phyloP scores from a whole-genome alignment of 1,284 basidiomycete genomes.

The Psilocybe mexicana region DNA sequence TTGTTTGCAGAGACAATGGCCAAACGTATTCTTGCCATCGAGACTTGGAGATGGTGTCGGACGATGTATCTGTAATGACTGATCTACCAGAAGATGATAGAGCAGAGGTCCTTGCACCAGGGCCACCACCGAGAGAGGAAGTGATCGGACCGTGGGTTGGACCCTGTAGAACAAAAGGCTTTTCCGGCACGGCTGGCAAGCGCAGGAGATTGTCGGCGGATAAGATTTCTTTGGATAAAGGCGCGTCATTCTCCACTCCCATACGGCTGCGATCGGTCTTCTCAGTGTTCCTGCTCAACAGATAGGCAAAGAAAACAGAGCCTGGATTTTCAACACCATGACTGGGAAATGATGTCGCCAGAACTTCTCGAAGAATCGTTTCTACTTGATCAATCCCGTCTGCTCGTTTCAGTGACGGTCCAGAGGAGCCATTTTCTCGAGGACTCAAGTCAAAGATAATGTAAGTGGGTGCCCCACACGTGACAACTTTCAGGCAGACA shows the following conservation, averaged over 20 bases:
- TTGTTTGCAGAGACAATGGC: too few species aligned
- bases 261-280: background rate
- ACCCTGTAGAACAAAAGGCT: too few species aligned
- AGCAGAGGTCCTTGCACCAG: too few species aligned
- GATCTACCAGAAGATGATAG: too few species aligned
- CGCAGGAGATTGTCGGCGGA: too few species aligned
- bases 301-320: background rate
- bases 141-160: too few species aligned
- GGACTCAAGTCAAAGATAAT: conserved; percentile 67
- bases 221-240: background rate
- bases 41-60: too few species aligned
- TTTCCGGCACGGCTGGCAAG: too few species aligned
- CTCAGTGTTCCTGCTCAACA: background rate
- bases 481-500: conserved; percentile 50
- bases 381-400: conserved; percentile 39
- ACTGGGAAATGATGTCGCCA: conserved; percentile 43
- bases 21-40: too few species aligned
- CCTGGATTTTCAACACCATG: background rate
- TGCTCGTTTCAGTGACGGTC: conserved; percentile 55
- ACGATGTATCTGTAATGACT: too few species aligned
- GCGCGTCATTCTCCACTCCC: background rate
- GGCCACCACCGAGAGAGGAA: too few species aligned
- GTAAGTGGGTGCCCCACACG: conserved; percentile 37
- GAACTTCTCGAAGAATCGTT: conserved; percentile 24
- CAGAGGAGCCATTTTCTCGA: conserved; percentile 54